These are phyloP conservation scores for Xylaria castorea DNA, from an alignment of 495 filamentous ascomycete species.

Conservation along the genomic window DNA sequence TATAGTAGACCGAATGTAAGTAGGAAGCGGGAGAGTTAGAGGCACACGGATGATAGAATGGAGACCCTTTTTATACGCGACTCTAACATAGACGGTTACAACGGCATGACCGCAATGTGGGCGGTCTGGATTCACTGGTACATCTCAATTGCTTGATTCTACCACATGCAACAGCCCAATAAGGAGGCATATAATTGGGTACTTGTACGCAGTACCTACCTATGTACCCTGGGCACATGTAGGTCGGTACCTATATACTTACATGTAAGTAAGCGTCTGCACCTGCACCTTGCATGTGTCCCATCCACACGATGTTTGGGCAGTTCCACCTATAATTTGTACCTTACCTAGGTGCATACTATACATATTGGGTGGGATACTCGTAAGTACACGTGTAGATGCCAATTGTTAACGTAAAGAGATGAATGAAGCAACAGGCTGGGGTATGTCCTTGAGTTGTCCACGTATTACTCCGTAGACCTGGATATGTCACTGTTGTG, in stretches of 20 bases:
- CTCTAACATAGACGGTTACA: slow-evolving; percentile 8
- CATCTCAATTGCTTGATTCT: background rate
- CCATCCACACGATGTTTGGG: background rate
- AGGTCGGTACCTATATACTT: background rate
- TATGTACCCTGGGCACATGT: background rate
- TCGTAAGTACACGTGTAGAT: background rate
- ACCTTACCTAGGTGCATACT: background rate
- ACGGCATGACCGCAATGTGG: background rate
- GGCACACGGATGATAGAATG: background rate
- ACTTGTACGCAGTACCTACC: background rate
- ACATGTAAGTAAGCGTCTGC: background rate
- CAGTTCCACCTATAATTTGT: background rate
- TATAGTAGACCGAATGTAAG: background rate
- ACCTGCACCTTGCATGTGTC: background rate
- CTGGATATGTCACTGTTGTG: background rate
- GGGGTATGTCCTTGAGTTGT: background rate
- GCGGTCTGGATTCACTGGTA: background rate
- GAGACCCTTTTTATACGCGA: slow-evolving; percentile 5
- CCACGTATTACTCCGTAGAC: background rate
- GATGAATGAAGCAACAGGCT: background rate
- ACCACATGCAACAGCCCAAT: slow-evolving; percentile 10
- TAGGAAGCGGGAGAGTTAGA: background rate
- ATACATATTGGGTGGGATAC: background rate
- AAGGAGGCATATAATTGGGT: slow-evolving; percentile 8
- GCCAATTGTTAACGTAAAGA: background rate